phyloP scores from a whole-genome alignment of 306 rosid species.

The Quercus mongolica region DNA sequence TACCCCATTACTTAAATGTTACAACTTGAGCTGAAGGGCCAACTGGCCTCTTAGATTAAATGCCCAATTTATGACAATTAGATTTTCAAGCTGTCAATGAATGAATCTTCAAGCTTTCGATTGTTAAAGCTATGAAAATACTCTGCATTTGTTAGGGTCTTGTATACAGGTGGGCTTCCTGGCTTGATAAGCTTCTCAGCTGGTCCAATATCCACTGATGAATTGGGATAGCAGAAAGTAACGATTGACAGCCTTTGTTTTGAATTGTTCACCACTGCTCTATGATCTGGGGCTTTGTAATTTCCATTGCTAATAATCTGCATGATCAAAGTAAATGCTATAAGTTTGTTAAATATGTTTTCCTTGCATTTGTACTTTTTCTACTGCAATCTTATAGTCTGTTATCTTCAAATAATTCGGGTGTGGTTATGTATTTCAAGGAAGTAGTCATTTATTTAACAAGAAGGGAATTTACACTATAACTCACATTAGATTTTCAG shows the following conservation, averaged over 20 bases:
- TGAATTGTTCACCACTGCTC: slow-evolving; percentile 40
- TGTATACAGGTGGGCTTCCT: slow-evolving; percentile 24
- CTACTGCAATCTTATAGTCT: too few species aligned
- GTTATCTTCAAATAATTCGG: too few species aligned
- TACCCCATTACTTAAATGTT: too few species aligned
- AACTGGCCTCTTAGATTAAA: too few species aligned
- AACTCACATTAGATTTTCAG: too few species aligned
- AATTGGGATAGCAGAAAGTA: slow-evolving; percentile 41
- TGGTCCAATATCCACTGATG: slow-evolving; percentile 32
- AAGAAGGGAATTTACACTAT: too few species aligned
- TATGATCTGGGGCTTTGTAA: slow-evolving; percentile 49
- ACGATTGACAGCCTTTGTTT: slow-evolving; percentile 36
- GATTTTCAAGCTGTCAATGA: slow-evolving; percentile 35
- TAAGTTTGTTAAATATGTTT: not conserved
- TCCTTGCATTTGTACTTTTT: not conserved
- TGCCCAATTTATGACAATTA: not conserved
- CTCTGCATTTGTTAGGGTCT: slow-evolving; percentile 35
- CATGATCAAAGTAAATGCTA: not conserved
- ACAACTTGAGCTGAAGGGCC: too few species aligned
- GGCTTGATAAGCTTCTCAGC: slow-evolving; percentile 20
- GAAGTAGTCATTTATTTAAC: too few species aligned
- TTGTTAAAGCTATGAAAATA: slow-evolving; percentile 32
- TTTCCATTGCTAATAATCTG: slow-evolving; percentile 51
- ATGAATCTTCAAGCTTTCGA: slow-evolving; percentile 35
- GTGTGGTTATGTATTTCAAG: too few species aligned